Evolutionary conservation across 2,329 filamentous ascomycete species (phyloP).

Genomic region (Herpotrichia juniperi): DNA sequence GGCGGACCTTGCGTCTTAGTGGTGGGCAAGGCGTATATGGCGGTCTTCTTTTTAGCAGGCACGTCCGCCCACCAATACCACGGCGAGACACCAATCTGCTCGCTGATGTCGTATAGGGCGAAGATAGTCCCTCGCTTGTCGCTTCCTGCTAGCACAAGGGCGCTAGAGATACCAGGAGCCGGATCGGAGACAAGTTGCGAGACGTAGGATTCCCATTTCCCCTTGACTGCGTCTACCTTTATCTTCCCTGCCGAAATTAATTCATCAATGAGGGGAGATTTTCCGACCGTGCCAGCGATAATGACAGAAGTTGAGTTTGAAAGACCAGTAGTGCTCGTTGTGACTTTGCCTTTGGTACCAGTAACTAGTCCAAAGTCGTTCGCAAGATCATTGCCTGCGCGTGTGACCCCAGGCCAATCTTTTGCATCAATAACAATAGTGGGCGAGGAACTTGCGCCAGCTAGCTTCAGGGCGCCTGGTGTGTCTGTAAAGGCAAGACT

Average conservation of each 20-base stretch:
- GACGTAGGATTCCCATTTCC: constrained; percentile 71
- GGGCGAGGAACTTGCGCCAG: constrained; percentile 19
- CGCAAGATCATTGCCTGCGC: constrained; percentile 68
- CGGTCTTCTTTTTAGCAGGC: constrained; percentile 54
- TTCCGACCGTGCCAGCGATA: constrained; percentile 70
- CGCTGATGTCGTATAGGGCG: constrained; percentile 70
- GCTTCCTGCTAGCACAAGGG: constrained; percentile 68
- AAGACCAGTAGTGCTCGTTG: constrained; percentile 19
- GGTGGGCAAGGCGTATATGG: constrained; percentile 61
- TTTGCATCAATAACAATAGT: constrained; percentile 33
- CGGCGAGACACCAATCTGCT: constrained; percentile 73
- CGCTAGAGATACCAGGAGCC: constrained; percentile 58
- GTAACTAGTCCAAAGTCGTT: constrained; percentile 71
- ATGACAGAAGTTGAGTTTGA: constrained; percentile 51
- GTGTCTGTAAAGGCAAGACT: constrained; percentile 26
- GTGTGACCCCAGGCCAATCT: constrained; percentile 70
- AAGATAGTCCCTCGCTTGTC: constrained; percentile 71
- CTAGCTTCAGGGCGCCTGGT: constrained; percentile 23
- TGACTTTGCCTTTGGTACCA: constrained; percentile 61
- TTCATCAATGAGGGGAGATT: constrained; percentile 63
- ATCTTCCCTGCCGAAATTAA: constrained; percentile 61
- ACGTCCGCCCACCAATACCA: constrained; percentile 73
- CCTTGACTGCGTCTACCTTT: constrained; percentile 61
- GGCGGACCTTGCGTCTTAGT: constrained; percentile 63
- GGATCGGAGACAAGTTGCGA: constrained; percentile 63